Evolutionary conservation across 441 rosid species (phyloP).

Genomic region (Syzygium malaccense): DNA sequence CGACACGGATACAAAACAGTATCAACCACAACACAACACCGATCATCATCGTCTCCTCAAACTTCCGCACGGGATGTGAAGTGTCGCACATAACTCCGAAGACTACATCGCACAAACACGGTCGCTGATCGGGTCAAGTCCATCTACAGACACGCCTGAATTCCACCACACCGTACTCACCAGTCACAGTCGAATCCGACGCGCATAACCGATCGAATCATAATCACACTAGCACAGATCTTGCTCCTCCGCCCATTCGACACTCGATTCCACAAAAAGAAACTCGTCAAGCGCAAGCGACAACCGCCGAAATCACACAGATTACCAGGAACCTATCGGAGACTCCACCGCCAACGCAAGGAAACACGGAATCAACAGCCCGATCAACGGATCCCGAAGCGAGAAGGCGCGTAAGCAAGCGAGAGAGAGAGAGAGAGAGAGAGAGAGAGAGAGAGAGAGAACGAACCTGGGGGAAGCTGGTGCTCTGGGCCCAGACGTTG

Average conservation of each 20-base stretch:
- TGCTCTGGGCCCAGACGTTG: conserved; percentile 11
- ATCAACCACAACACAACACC: not conserved
- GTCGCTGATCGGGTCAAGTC: not conserved
- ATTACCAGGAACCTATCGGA: not conserved
- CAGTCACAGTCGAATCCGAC: not conserved
- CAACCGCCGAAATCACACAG: not conserved
- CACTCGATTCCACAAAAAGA: not conserved
- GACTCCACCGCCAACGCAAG: not conserved
- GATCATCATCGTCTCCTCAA: not conserved
- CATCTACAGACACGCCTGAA: not conserved
- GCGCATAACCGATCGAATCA: not conserved
- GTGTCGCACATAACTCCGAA: not conserved
- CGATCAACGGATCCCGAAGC: not conserved
- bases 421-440: not conserved
- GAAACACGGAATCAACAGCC: not conserved
- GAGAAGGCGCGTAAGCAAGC: not conserved
- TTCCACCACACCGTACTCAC: not conserved
- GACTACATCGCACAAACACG: not conserved
- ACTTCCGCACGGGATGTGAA: not conserved
- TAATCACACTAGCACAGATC: not conserved
- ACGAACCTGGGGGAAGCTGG: conserved; percentile 9
- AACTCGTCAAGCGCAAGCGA: not conserved
- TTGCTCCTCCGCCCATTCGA: not conserved
- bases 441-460: not conserved
- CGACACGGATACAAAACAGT: not conserved